Base-by-base conservation (phyloP, 768 basidiomycete genomes). In the Paxillus rubicundulus region DNA sequence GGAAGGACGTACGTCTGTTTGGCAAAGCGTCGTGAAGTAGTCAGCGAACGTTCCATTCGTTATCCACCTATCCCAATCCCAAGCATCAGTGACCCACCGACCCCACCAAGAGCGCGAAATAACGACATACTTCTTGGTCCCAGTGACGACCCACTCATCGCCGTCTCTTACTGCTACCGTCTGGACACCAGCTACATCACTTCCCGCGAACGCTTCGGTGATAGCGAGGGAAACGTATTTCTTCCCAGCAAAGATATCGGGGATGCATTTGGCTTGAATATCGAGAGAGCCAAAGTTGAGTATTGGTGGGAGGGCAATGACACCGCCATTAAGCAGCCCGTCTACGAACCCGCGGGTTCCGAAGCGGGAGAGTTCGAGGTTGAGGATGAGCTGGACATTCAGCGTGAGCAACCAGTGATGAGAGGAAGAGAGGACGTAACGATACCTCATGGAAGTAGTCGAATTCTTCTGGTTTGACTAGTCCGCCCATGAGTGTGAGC, bases 381-480 rank as follows among this genome's bases (percentile, higher is more conserved):
- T 84, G 50, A 92, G 77, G 54, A 92, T 89, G 41, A 85, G 76
- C 88, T 90, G 55, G 32, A 45, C 36, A 21, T 13, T 36, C 43
- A 30, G 38, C n/a, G 20, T 58, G 45, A 52, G 52, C 44, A 16
- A 30, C 18, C 13, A 32, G 36, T 13, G 21, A 21, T 30, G 30
- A 42, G 2, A 10, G 12, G 9, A 21, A 14, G 9, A 45, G 13
- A n/a, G 37, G 57, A 20, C 16, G 34, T 4, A n/a, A 55, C 61
- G 10, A 54, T 50, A 86, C 87, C 76, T 92, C 95, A 63, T 97
- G 87, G 78, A 98, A 98, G 64, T 95, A 94, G 68, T 97, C 91
- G 61, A 89, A 98, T 53, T 87, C 82, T 64, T 95, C 92, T 6
- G 92, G 86, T 57, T 82, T 82, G 38, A 95, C 85, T 21, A 86